A percentile compares a stretch with the other conserved stretches of the same genome.
phyloP scores from a whole-genome alignment of 805 yeast genomes.

The Spathaspora passalidarum region DNA sequence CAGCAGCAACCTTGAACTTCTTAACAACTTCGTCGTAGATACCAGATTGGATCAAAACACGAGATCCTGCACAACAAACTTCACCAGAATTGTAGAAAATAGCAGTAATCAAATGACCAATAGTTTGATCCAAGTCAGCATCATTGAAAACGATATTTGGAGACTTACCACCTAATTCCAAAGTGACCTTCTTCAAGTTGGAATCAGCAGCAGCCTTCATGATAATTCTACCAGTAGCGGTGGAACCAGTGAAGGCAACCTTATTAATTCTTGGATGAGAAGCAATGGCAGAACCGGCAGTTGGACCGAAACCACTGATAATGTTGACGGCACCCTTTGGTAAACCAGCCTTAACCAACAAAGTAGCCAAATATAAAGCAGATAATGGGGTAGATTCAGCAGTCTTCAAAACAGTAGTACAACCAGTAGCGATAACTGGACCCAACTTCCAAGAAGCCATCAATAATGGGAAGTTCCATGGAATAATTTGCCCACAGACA shows the following conservation, averaged over 20 bases:
- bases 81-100: constrained; percentile 94
- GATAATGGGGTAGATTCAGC: constrained; percentile 93
- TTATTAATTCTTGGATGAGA: constrained; percentile 80
- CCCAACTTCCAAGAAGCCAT: constrained; percentile 96
- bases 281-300: constrained; percentile 78
- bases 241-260: constrained; percentile 94
- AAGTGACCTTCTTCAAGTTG: constrained; percentile 83
- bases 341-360: constrained; percentile 77
- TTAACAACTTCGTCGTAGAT: constrained; percentile 74
- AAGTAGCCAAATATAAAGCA: constrained; percentile 70
- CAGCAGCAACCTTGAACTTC: constrained; percentile 58
- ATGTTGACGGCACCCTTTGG: constrained; percentile 91
- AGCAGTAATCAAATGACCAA: constrained; percentile 72
- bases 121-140: constrained; percentile 74
- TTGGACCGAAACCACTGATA: constrained; percentile 82
- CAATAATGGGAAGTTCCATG: constrained; percentile 95
- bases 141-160: constrained; percentile 88
- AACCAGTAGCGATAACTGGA: constrained; percentile 90
- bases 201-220: constrained; percentile 77
- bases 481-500: constrained; percentile 93
- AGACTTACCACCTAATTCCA: constrained; percentile 96
- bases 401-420: constrained; percentile 81
- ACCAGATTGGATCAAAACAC: constrained; percentile 83
- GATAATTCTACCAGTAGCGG: constrained; percentile 82
- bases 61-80: constrained; percentile 93